A percentile compares a stretch with the other conserved stretches of the same genome.
These are phyloP conservation scores for Cinnamomum chago DNA, from an alignment of 164 flowering plant species.

Conservation along the genomic window DNA sequence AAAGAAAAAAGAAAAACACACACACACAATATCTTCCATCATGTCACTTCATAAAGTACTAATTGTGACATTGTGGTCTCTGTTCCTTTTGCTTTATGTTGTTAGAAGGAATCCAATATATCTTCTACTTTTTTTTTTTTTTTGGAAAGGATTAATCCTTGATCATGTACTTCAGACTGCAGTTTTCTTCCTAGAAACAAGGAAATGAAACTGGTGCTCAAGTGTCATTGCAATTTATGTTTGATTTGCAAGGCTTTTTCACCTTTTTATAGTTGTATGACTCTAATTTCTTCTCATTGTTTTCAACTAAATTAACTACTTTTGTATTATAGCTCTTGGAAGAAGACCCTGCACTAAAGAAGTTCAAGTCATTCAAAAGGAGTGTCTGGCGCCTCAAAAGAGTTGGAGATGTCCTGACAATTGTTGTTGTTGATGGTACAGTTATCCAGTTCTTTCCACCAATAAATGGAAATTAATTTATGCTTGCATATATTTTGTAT, in stretches of 20 bases:
- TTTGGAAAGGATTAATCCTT: too few relatives aligned
- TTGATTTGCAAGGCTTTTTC: neutral
- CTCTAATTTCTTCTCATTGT: neutral
- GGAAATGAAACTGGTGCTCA: neutral
- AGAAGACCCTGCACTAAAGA: slow-evolving; percentile 60
- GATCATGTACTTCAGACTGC: neutral
- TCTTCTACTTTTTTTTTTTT: too few relatives aligned
- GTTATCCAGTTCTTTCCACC: neutral
- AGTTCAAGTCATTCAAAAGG: slow-evolving; percentile 69
- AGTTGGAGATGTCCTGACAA: slow-evolving; percentile 65
- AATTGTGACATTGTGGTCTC: too few relatives aligned
- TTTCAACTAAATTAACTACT: neutral
- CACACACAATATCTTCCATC: too few relatives aligned
- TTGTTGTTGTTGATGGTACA: slow-evolving; percentile 78
- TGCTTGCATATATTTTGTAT: too few relatives aligned
- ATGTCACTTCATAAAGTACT: too few relatives aligned
- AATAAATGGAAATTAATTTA: neutral
- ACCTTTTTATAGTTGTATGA: neutral
- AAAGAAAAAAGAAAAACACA: too few relatives aligned
- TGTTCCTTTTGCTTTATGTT: too few relatives aligned
- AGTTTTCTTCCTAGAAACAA: neutral
- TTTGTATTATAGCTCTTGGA: slow-evolving; percentile 60
- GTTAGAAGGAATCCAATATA: too few relatives aligned
- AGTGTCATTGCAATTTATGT: neutral
- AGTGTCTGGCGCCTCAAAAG: slow-evolving; percentile 44